These are phyloP conservation scores for Aegilops speltoides DNA, from an alignment of 176 grass and related monocot species.

Conservation along the genomic window DNA sequence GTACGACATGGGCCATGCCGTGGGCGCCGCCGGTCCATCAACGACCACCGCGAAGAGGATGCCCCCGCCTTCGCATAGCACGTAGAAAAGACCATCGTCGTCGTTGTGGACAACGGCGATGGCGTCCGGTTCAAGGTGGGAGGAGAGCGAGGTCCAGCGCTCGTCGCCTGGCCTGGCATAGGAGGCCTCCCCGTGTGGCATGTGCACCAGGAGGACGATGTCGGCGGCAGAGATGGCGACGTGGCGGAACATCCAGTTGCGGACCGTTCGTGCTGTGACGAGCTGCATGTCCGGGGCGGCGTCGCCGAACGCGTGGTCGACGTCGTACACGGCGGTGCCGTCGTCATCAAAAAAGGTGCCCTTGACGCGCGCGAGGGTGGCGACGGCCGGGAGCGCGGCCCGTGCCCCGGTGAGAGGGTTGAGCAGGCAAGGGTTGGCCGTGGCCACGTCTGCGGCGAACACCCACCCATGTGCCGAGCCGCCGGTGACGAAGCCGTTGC, in stretches of 20 bases:
- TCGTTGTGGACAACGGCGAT: not conserved
- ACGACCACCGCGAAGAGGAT: no score
- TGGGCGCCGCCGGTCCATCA: no score
- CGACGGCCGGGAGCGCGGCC: constrained; percentile 12
- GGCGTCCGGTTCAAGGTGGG: not conserved
- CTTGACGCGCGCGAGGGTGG: not conserved
- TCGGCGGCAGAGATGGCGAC: not conserved
- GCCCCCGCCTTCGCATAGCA: not conserved
- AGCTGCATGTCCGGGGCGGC: not conserved
- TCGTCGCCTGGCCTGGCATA: not conserved
- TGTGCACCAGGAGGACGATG: not conserved
- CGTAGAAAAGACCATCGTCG: not conserved
- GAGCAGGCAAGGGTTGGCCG: constrained; percentile 20
- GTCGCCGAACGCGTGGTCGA: not conserved
- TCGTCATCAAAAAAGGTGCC: not conserved
- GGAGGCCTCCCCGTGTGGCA: not conserved
- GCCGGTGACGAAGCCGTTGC: not conserved
- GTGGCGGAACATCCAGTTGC: not conserved
- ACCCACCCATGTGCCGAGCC: constrained; percentile 32
- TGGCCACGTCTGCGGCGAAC: not conserved
- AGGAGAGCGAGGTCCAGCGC: not conserved
- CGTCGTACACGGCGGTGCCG: not conserved
- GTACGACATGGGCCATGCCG: no score
- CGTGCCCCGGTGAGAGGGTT: constrained; percentile 15
- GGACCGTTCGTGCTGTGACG: not conserved